Evolutionary conservation across 164 flowering plant species (phyloP).

Genomic region (Aristolochia contorta): DNA sequence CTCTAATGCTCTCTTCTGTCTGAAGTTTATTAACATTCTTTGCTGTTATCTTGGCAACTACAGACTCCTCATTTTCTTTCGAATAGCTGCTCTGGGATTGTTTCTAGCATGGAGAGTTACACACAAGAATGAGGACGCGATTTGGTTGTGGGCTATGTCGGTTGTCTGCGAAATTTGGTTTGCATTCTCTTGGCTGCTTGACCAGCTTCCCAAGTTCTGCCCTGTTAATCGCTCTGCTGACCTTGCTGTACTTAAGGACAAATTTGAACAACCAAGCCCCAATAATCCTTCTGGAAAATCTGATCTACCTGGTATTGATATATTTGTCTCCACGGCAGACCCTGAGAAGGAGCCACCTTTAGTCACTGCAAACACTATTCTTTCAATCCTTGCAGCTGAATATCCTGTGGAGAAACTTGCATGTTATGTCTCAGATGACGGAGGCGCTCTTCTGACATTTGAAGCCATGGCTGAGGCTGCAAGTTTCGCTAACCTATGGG

Average conservation of each 20-base stretch:
- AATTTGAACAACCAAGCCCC: conserved; percentile 65
- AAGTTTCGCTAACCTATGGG: conserved; percentile 76
- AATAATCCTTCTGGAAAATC: conserved; percentile 66
- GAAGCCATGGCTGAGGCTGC: conserved; percentile 95
- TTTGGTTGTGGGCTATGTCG: conserved; percentile 77
- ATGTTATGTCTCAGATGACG: conserved; percentile 77
- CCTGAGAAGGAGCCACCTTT: conserved; percentile 85
- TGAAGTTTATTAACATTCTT: not conserved
- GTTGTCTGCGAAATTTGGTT: conserved; percentile 74
- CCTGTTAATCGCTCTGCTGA: conserved; percentile 63
- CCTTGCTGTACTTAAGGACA: conserved; percentile 46
- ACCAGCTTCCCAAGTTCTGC: conserved; percentile 63
- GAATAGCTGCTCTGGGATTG: conserved; percentile 39
- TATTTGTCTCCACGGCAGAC: conserved; percentile 81
- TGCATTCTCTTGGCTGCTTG: conserved; percentile 79
- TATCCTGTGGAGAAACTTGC: conserved; percentile 74
- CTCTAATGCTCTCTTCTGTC: not conserved
- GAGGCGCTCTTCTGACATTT: conserved; percentile 69
- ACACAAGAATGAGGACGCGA: conserved; percentile 54
- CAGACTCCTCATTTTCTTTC: conserved; percentile 42
- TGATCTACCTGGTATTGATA: conserved; percentile 67
- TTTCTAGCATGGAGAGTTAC: conserved; percentile 60
- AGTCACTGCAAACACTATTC: conserved; percentile 71
- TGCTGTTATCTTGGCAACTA: not conserved
- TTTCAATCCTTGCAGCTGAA: conserved; percentile 63